Conservation (phyloP, 2,329 filamentous ascomycete species). For the Claviceps arundinis region DNA sequence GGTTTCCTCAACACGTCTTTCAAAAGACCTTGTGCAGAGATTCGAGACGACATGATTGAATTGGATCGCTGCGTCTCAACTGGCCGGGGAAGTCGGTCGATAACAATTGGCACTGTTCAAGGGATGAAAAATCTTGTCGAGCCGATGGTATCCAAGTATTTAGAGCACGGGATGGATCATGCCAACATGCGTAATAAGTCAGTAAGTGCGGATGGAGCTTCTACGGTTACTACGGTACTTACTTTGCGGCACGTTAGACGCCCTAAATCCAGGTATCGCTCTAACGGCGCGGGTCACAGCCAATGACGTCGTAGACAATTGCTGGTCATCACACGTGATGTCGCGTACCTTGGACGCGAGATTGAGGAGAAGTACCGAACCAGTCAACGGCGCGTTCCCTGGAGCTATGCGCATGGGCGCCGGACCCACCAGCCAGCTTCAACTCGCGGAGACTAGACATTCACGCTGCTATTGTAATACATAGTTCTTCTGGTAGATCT, state of each 20-base stretch:
- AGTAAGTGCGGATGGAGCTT: background rate
- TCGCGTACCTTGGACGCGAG: constrained; percentile 13
- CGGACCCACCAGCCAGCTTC: no score
- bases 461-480: background rate
- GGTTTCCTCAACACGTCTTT: constrained; percentile 13
- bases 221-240: background rate
- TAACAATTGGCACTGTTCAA: background rate
- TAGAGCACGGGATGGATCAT: constrained; percentile 1
- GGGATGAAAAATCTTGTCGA: background rate
- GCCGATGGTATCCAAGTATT: constrained; percentile 1
- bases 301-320: constrained; percentile 17
- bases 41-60: constrained; percentile 18
- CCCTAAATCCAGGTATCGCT: constrained; percentile 1
- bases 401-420: background rate
- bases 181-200: background rate
- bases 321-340: constrained; percentile 15
- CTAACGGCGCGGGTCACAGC: constrained; percentile 5
- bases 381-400: background rate
- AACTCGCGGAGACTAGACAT: background rate
- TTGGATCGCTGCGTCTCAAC: background rate
- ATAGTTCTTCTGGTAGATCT: background rate
- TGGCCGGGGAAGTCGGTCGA: background rate
- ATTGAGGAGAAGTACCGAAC: background rate
- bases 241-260: fast-evolving
- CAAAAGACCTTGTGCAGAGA: constrained; percentile 18